Percentiles rank a stretch among this genome's conserved stretches.
Evolutionary conservation across 116 monocot genomes (phyloP).

Genomic region (Thalassia testudinum): DNA sequence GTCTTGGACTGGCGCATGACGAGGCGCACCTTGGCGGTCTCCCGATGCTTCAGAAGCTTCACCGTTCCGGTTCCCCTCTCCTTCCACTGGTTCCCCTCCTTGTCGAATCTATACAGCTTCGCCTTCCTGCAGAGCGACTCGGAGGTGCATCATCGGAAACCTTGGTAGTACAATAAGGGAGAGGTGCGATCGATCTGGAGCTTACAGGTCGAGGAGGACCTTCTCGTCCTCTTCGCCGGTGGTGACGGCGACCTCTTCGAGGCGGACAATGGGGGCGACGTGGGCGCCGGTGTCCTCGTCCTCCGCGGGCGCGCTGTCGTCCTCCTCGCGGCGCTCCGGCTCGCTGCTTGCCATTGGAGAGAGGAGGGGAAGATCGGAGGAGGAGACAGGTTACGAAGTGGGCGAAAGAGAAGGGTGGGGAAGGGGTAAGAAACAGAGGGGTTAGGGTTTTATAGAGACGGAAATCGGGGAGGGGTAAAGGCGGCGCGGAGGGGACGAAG

Average conservation of each 20-base stretch:
- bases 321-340: slow-evolving; percentile 34
- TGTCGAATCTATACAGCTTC: slow-evolving; percentile 71
- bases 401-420: too few relatives aligned
- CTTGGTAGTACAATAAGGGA: neutral
- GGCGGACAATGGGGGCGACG: slow-evolving; percentile 71
- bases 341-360: slow-evolving; percentile 46
- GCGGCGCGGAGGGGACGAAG: too few relatives aligned
- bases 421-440: too few relatives aligned
- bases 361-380: neutral
- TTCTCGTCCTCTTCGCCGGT: slow-evolving; percentile 92
- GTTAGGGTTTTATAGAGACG: too few relatives aligned
- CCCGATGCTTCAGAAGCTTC: slow-evolving; percentile 61
- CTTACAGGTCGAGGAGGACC: slow-evolving; percentile 59
- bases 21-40: slow-evolving; percentile 49
- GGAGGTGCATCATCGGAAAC: neutral
- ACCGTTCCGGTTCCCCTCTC: slow-evolving; percentile 63
- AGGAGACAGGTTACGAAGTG: too few relatives aligned
- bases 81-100: slow-evolving; percentile 79
- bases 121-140: slow-evolving; percentile 25
- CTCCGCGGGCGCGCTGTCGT: slow-evolving; percentile 23
- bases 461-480: too few relatives aligned
- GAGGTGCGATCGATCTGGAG: neutral
- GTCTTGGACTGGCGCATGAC: slow-evolving; percentile 78
- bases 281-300: slow-evolving; percentile 93
- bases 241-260: slow-evolving; percentile 85